Base-by-base conservation (phyloP, 2,329 filamentous ascomycete genomes). In the Gnomoniopsis smithogilvyi region DNA sequence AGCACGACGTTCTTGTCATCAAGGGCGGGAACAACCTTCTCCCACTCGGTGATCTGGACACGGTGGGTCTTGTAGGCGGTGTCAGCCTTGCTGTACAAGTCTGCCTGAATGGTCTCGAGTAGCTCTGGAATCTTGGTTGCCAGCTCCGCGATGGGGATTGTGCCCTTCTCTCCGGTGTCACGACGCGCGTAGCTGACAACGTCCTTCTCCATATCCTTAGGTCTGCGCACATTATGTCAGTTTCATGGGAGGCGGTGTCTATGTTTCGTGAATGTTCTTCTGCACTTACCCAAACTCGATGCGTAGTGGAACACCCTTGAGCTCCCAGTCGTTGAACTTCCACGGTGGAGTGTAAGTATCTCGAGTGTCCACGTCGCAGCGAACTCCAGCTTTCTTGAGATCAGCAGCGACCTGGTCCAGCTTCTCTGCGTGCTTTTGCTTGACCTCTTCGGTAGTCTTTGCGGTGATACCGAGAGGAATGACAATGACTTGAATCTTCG, bases 291-390 rank as follows among this genome's bases (percentile, higher is more conserved):
- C 96, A 70, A 96, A 96, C 75, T 99, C 95, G 60, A 99, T 83
- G 61, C 95, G 90, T 41, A 99, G 84, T 50, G 96, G 95, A 46
- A 98, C 90, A 72, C 96, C 95, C 77, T 94, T 96, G 67, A 98
- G 83, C 75, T 99, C 96, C 92, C 92, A 97, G 76, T 99, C 93
- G 77, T 96, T 96, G 81, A 99, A 99, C 77, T 99, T 99, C 88
- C 90, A 98, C 64, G 92, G 92, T 43, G 95, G 93, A 62, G 92
- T 86, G 86, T 98, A 96, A 65, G 90, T 90, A 54, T 98, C 94
- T 61, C 96, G 88, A 72, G 86, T 83, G 72, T 99, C 95, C 54
- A 88, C 85, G 65, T 96, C 89, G 60, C 86, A 84, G 60, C 95
- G 90, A 43, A 99, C 80, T 58, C 88, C 88, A 21, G 83, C 89